Base-by-base conservation (phyloP, 2,329 filamentous ascomycete species). In the Gaeumannomyces sp. region DNA sequence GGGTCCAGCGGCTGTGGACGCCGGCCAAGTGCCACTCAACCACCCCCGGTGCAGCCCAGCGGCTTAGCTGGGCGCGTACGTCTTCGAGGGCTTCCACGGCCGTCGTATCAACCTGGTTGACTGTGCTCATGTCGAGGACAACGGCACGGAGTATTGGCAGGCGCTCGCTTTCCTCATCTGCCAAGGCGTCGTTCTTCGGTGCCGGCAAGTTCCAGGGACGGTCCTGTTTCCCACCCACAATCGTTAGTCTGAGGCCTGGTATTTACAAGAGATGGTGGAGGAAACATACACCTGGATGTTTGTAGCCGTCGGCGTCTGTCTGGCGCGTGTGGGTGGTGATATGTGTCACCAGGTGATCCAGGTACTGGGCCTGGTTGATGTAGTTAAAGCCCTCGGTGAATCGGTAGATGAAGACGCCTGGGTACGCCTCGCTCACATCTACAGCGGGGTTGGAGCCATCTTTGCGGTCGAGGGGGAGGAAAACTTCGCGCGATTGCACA, bases 21-120 rank as follows among this genome's bases (percentile, higher is more conserved):
- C 89, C 90, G 25, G 93, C 92, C 68, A 98, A 89, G 76, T 98
- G 95, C 93, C 94, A 98, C 74, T 97, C 92, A 5, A 98, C 93
- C 2, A 83, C 81, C 27, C 92, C 87, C 0, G 94, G 94, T 0
- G 89, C 76, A 0, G 92, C 85, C 73, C 96, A 96, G n/a, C 87
- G 83, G 75, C 97, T 94, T 28, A 98, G 87, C 74, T 97, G 93
- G 75, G 97, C 96, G 71, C 94, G 91, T 0, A 97, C 90, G 71
- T 98, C 95, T 71, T 98, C 96, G 53, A 98, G 82, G 70, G 92
- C 89, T 77, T 98, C 94, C 2, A 97, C 85, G 0, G 92, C 95
- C 0, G 95, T 97, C 66, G 96, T 87, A 72, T 98, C 95, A 65
- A 97, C 89, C 69, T 96, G 92, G 77, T 97, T 96, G 68, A 98